phyloP scores from a whole-genome alignment of 1,284 basidiomycete genomes.

The Moesziomyces parantarcticus region DNA sequence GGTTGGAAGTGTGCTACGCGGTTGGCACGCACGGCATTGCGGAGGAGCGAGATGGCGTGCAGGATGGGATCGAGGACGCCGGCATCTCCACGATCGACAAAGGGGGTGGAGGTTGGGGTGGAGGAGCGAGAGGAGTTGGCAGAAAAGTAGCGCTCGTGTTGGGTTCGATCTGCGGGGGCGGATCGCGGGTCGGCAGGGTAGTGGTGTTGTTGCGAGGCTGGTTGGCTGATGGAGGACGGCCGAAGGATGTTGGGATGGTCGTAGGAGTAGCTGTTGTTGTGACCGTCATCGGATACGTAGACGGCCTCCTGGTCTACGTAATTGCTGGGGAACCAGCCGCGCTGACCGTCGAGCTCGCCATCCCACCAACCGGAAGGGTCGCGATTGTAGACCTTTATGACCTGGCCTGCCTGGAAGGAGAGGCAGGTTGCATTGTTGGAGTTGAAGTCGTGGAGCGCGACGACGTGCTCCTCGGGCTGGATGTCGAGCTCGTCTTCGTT shows the following conservation, averaged over 20 bases:
- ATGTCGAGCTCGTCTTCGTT: conserved; percentile 25
- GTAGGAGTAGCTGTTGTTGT: conserved; percentile 35
- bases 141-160: conserved; percentile 36
- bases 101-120: conserved; percentile 38
- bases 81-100: conserved; percentile 31
- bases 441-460: conserved; percentile 68
- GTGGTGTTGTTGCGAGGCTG: conserved; percentile 25
- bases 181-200: conserved; percentile 20
- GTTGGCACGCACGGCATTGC: conserved; percentile 81
- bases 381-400: conserved; percentile 87
- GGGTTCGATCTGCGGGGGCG: neutral
- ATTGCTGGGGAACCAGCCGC: conserved; percentile 96
- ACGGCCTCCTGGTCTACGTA: conserved; percentile 62
- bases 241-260: conserved; percentile 14
- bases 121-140: conserved; percentile 40
- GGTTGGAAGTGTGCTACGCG: conserved; percentile 80
- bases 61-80: conserved; percentile 72
- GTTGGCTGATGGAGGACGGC: conserved; percentile 14
- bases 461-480: conserved; percentile 63
- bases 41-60: conserved; percentile 84
- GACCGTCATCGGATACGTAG: conserved; percentile 39
- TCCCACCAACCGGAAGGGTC: conserved; percentile 98
- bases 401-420: conserved; percentile 85
- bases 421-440: conserved; percentile 74
- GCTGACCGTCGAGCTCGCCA: conserved; percentile 77